Percentiles rank a stretch among this genome's conserved stretches.
These are phyloP conservation scores for Metschnikowia baotianmanensis DNA, from an alignment of 805 yeast species.

Conservation along the genomic window DNA sequence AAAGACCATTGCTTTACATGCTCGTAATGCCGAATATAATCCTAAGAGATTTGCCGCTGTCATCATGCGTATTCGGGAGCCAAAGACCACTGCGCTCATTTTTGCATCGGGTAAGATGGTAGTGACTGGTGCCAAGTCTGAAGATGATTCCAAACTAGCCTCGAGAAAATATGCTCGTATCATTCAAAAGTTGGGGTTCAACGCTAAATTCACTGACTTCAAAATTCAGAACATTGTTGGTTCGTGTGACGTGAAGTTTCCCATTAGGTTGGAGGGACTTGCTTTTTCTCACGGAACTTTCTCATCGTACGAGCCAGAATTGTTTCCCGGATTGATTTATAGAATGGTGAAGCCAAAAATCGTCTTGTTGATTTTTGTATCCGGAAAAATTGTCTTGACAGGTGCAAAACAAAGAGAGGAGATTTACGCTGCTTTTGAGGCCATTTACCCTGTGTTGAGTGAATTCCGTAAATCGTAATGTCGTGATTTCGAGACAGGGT, in stretches of 20 bases:
- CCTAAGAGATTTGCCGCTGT: conserved; percentile 99
- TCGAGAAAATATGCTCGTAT: conserved; percentile 97
- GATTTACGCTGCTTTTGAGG: conserved; percentile 96
- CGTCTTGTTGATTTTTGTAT: conserved; percentile 90
- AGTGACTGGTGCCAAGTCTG: conserved; percentile 98
- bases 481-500: too few species aligned
- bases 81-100: conserved; percentile 95
- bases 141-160: conserved; percentile 97
- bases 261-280: conserved; percentile 93
- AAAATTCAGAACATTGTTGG: conserved; percentile 98
- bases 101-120: conserved; percentile 99
- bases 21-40: conserved; percentile 98
- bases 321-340: conserved; percentile 96
- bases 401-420: conserved; percentile 99
- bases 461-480: conserved; percentile 82
- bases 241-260: conserved; percentile 97
- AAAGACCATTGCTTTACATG: conserved; percentile 96
- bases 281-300: conserved; percentile 98
- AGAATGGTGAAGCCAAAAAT: conserved; percentile 99
- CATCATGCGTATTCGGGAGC: conserved; percentile 98
- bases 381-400: conserved; percentile 95
- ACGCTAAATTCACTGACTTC: conserved; percentile 96
- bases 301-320: conserved; percentile 97
- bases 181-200: conserved; percentile 95
- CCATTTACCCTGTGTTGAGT: conserved; percentile 96